Evolutionary conservation across 2,329 filamentous ascomycete species (phyloP).

Genomic region (Colletotrichum limetticola): DNA sequence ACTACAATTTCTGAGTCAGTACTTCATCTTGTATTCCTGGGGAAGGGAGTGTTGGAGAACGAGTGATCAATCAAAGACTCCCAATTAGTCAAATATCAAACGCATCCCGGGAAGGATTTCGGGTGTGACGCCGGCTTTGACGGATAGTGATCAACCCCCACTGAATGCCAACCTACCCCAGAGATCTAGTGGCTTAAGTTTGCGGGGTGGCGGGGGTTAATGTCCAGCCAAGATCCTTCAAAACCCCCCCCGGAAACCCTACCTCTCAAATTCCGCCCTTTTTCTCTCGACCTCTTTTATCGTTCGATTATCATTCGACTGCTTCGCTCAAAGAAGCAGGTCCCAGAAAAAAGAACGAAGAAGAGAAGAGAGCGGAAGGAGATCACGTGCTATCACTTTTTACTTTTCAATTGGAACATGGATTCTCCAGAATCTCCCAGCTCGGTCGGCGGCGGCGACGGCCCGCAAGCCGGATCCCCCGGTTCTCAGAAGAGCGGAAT

Average conservation of each 20-base stretch:
- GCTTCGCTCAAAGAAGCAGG: not conserved
- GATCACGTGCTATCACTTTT: not conserved
- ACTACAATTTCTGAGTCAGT: not conserved
- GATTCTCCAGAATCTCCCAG: conserved; percentile 9
- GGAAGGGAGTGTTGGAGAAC: not conserved
- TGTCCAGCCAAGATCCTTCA: not conserved
- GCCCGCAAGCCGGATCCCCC: not conserved
- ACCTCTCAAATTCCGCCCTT: not conserved
- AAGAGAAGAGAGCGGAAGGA: not conserved
- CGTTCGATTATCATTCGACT: not conserved
- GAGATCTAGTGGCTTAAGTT: not conserved
- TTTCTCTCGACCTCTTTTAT: not conserved
- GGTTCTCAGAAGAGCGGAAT: not conserved
- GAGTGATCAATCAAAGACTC: not conserved
- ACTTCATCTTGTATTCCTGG: not conserved
- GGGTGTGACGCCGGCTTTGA: not conserved
- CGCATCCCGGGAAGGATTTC: not conserved
- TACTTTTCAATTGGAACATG: not conserved
- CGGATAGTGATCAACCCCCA: not conserved
- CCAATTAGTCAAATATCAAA: not conserved
- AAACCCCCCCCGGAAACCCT: not conserved
- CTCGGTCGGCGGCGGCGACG: not conserved
- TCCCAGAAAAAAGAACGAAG: not conserved
- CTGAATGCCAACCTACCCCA: not conserved
- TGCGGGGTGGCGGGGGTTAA: not conserved